Evolutionary conservation across 768 basidiomycete genomes (phyloP).

Genomic region (Boletus bicolor): DNA sequence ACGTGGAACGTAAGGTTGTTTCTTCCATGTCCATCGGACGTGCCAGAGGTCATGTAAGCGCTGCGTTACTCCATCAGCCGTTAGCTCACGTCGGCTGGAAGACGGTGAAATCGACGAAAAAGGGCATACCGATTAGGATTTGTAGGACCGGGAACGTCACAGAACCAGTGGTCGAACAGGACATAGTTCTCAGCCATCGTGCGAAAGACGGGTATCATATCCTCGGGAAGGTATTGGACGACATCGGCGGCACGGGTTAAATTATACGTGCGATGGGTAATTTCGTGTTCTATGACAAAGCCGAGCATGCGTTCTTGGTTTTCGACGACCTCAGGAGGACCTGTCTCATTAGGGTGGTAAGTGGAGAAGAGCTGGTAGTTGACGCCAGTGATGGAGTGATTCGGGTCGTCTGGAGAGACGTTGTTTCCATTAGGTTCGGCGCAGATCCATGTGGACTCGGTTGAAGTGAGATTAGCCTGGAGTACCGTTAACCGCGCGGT

Average conservation of each 20-base stretch:
- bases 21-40: conserved; percentile 23
- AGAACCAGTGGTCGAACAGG: conserved; percentile 25
- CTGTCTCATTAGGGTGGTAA: conserved; percentile 22
- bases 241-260: conserved; percentile 17
- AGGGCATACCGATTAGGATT: conserved; percentile 23
- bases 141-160: conserved; percentile 26
- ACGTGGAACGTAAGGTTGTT: conserved; percentile 14
- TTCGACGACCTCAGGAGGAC: background rate
- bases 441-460: conserved; percentile 14
- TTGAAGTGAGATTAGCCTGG: conserved; percentile 15
- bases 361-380: conserved; percentile 23
- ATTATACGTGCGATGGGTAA: conserved; percentile 11
- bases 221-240: conserved; percentile 21
- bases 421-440: conserved; percentile 16
- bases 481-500: background rate
- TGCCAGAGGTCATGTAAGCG: conserved; percentile 27
- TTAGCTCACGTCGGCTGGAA: background rate
- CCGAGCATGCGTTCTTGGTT: conserved; percentile 19
- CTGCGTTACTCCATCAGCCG: background rate
- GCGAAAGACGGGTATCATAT: conserved; percentile 23
- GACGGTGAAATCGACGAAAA: background rate
- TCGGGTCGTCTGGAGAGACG: conserved; percentile 25
- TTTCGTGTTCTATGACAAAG: conserved; percentile 21
- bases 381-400: conserved; percentile 23
- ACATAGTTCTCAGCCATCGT: conserved; percentile 25